Percentiles rank a stretch among this genome's conserved stretches.
Evolutionary conservation across 2,329 filamentous ascomycete genomes (phyloP).

Genomic region (Phialophora chinensis): DNA sequence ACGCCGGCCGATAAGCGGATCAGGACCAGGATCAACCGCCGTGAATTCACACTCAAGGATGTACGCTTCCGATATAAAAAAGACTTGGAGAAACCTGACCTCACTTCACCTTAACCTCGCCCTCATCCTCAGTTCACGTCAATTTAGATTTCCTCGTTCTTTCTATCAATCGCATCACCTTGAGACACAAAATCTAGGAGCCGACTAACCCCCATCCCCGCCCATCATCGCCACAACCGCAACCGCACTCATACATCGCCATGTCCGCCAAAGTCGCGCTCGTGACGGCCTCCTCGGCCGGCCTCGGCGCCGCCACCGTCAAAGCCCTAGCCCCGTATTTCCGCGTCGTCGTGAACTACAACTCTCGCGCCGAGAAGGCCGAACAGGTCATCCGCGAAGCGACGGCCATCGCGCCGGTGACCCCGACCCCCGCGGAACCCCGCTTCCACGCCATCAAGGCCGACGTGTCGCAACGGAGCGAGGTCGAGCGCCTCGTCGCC

Average conservation of each 20-base stretch:
- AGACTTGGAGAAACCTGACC: no score
- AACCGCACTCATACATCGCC: not conserved
- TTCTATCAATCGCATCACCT: not conserved
- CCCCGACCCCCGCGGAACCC: slow-evolving; percentile 7
- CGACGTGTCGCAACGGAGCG: slow-evolving; percentile 36
- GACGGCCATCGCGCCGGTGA: slow-evolving; percentile 29
- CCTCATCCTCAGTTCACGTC: not conserved
- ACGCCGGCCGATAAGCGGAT: not conserved
- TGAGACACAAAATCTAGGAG: not conserved
- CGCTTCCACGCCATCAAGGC: slow-evolving; percentile 40
- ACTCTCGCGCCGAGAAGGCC: slow-evolving; percentile 39
- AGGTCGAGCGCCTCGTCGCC: slow-evolving; percentile 48
- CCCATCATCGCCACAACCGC: not conserved
- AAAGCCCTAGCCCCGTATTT: slow-evolving; percentile 38
- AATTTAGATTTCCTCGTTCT: no score
- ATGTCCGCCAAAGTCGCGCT: slow-evolving; percentile 40
- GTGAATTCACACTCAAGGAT: not conserved
- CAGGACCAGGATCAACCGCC: not conserved
- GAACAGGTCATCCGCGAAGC: slow-evolving; percentile 38
- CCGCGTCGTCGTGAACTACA: slow-evolving; percentile 41
- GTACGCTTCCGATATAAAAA: no score
- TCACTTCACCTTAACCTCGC: not conserved
- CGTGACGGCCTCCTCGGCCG: slow-evolving; percentile 40
- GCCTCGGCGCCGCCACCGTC: slow-evolving; percentile 39
- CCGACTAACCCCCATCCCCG: no score